These are phyloP conservation scores for Asparagopsis taxiformis DNA, from an alignment of 31 red algal species.

Conservation along the genomic window DNA sequence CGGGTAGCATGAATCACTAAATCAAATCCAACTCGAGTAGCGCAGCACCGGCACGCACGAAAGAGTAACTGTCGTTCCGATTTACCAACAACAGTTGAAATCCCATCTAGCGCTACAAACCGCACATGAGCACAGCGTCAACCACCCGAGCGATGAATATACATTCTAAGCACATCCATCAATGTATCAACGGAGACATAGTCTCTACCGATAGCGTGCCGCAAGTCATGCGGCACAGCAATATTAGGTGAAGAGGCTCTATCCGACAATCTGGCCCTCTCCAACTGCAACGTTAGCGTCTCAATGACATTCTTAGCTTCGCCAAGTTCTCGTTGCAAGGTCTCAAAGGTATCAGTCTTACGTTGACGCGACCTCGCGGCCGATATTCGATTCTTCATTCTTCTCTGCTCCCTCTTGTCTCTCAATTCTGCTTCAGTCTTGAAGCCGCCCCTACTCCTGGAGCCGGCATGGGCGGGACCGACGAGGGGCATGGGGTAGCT, in stretches of 20 bases:
- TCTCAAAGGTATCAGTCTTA: constrained; percentile 53
- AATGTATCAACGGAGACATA: constrained; percentile 43
- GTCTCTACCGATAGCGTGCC: constrained; percentile 28
- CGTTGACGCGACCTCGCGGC: constrained; percentile 34
- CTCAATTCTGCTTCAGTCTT: constrained; percentile 30
- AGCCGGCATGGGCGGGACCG: too few relatives aligned
- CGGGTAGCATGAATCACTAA: too few relatives aligned
- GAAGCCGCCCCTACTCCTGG: too few relatives aligned
- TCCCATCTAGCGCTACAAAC: too few relatives aligned
- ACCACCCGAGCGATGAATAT: constrained; percentile 12
- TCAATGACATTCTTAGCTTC: constrained; percentile 55
- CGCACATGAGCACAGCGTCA: too few relatives aligned
- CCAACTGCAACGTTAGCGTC: constrained; percentile 34
- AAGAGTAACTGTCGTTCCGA: too few relatives aligned
- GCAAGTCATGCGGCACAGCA: constrained; percentile 55
- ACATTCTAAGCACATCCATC: constrained; percentile 42
- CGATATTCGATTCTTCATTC: constrained; percentile 58
- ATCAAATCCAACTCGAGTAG: too few relatives aligned
- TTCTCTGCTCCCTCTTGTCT: constrained; percentile 39
- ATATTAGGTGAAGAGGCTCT: constrained; percentile 9
- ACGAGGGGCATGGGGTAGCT: too few relatives aligned
- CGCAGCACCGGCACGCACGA: too few relatives aligned
- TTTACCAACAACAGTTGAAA: too few relatives aligned
- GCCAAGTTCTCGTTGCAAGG: constrained; percentile 28
- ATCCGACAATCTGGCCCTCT: not conserved